Base-by-base conservation (phyloP, 257 asterid genomes). In the Cynanchum wilfordii region DNA sequence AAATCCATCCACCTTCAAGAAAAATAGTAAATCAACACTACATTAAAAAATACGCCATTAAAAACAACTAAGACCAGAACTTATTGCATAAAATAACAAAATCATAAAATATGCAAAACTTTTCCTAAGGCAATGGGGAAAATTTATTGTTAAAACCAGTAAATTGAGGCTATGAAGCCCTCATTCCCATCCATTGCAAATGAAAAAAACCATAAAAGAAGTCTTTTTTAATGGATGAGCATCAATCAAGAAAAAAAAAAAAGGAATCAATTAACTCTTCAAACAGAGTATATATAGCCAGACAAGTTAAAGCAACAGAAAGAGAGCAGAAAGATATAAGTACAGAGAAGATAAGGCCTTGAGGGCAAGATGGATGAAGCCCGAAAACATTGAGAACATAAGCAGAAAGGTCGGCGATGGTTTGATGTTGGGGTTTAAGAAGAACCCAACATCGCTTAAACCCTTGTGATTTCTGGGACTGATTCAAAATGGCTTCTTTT, bases 271-370 rank as follows among this genome's bases (percentile, higher is more conserved):
- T 38, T 10, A 2, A 66, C 33, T 42, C 7, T 11, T 51, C 36
- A 19, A 45, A 71, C 67, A 55, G 60, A 1, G 1, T 10, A 38
- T 58, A 25, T 10, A 38, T 58, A 25, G 30, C 47, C 38, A 8
- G 11, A 15, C 0, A 38, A 47, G 42, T 2, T 2, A 47, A 47
- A 63, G 19, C 58, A 11, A 33, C 3, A 57, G 16, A 8, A 17
- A 17, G 29, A 22, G 25, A 42, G 36, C 15, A 17, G 64, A 11
- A 11, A 33, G 19, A 57, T 4, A 10, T 55, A 63, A 72, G 40
- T 83, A 94, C 99, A 59, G 86, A 87, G 79, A 94, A 93, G 57
- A 87, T 77, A 75, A 94, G 86, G 72, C 99, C 99, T 58, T 87
- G 69, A 54, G 99, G 97, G 75, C 98, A 94, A 64, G 97, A 80